phyloP scores from a whole-genome alignment of 78 protist genomes.

The Trichosphaerium sp. region DNA sequence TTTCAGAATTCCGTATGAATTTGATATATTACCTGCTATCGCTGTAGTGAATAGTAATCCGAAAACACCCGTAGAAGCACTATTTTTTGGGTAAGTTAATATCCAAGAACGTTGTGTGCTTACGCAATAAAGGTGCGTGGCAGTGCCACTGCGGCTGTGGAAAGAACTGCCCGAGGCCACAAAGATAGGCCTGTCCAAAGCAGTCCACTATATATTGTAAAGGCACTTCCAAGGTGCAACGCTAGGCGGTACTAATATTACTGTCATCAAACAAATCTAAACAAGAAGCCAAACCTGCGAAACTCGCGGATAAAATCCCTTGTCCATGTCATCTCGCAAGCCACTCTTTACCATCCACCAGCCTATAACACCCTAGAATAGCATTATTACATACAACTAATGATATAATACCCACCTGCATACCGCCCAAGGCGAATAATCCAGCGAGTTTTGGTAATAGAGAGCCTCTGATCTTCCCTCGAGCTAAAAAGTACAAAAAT shows the following conservation, averaged over 20 bases:
- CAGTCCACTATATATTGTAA: conserved; percentile 45
- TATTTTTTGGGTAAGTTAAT: not conserved
- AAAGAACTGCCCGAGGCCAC: conserved; percentile 6
- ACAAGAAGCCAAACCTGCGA: conserved; percentile 74
- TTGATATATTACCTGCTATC: conserved; percentile 30
- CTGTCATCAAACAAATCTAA: no score
- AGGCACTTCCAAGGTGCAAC: conserved; percentile 71
- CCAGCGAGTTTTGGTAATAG: not conserved
- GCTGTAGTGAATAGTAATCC: conserved; percentile 46
- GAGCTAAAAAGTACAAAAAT: not conserved
- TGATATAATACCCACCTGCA: no score
- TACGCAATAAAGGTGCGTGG: not conserved
- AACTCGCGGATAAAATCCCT: conserved; percentile 24
- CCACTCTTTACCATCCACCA: conserved; percentile 93
- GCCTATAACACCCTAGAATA: conserved; percentile 70
- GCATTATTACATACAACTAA: no score
- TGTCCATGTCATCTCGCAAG: conserved; percentile 24
- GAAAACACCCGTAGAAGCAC: not conserved
- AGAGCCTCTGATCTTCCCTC: not conserved
- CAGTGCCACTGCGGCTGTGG: not conserved
- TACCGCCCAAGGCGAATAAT: conserved; percentile 28
- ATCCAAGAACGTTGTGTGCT: not conserved
- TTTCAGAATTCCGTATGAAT: not conserved
- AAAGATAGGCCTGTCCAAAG: conserved; percentile 25
- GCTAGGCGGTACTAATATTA: conserved; percentile 82